Evolutionary conservation across 805 yeast genomes (phyloP).

Genomic region (Cyberlindnera petersonii): DNA sequence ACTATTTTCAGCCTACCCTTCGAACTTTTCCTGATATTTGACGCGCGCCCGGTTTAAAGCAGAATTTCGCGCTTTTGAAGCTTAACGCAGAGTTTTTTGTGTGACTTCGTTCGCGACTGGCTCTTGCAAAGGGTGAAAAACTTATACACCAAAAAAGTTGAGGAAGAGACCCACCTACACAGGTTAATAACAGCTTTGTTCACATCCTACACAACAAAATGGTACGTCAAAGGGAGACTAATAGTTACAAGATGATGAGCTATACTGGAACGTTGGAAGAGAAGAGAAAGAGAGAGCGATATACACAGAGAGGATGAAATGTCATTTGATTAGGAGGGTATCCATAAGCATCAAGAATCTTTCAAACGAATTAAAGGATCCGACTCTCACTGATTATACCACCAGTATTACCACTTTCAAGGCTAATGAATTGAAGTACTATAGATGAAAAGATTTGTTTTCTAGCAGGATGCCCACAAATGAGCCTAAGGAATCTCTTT

Average conservation of each 20-base stretch:
- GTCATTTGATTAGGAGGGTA: neutral
- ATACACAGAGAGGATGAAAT: neutral
- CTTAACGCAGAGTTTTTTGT: neutral
- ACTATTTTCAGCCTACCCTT: neutral
- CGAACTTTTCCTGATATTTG: neutral
- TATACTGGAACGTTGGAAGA: neutral
- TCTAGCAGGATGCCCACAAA: too few relatives aligned
- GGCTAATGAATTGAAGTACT: too few relatives aligned
- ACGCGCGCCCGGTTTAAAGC: neutral
- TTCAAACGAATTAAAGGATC: too few relatives aligned
- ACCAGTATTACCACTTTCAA: too few relatives aligned
- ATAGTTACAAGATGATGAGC: neutral
- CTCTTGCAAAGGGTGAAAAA: constrained; percentile 10
- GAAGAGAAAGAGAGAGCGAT: neutral
- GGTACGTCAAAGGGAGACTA: constrained; percentile 9
- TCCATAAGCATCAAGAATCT: too few relatives aligned
- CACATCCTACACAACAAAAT: constrained; percentile 15
- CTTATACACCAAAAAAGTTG: constrained; percentile 12
- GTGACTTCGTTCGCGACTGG: constrained; percentile 2
- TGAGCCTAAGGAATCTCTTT: too few relatives aligned
- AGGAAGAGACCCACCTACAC: constrained; percentile 2
- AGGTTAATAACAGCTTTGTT: constrained; percentile 6
- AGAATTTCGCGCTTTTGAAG: neutral
- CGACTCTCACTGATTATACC: too few relatives aligned
- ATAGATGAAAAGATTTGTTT: too few relatives aligned